Evolutionary conservation across 352 stramenopile genomes (phyloP).

Genomic region (Phytopythium delawarense): DNA sequence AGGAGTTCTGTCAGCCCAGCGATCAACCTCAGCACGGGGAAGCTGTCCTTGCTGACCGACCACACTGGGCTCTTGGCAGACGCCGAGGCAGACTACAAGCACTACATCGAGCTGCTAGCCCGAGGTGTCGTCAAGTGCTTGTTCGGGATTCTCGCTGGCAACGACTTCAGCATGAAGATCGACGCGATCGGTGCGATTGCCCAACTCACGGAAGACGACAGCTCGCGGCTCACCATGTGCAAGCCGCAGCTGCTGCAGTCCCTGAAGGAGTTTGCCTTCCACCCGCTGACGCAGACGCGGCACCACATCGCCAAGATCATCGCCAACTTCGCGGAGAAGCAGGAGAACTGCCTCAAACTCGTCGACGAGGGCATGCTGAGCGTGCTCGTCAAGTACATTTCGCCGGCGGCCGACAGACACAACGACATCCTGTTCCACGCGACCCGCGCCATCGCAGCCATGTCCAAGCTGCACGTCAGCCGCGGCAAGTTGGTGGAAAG

Average conservation of each 20-base stretch:
- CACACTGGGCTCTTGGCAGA: not conserved
- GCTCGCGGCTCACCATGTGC: conserved; percentile 64
- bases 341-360: conserved; percentile 70
- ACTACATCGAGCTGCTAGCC: conserved; percentile 69
- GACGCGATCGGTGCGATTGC: conserved; percentile 63
- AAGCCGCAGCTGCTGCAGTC: conserved; percentile 54
- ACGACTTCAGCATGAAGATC: conserved; percentile 69
- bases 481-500: conserved; percentile 53
- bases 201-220: conserved; percentile 57
- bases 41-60: conserved; percentile 1
- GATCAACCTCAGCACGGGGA: conserved; percentile 3
- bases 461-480: conserved; percentile 59
- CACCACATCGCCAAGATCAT: conserved; percentile 68
- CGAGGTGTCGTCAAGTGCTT: conserved; percentile 70
- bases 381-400: conserved; percentile 73
- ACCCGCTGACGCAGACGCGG: conserved; percentile 49
- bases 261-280: conserved; percentile 61
- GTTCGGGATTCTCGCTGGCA: conserved; percentile 62
- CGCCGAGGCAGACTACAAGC: conserved; percentile 46
- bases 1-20: not conserved
- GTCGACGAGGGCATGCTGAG: conserved; percentile 57
- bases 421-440: conserved; percentile 52
- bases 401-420: conserved; percentile 35
- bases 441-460: conserved; percentile 50
- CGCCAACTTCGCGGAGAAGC: conserved; percentile 68